Base-by-base conservation (phyloP, 352 stramenopile genomes). In the Pythium rishiriense region DNA sequence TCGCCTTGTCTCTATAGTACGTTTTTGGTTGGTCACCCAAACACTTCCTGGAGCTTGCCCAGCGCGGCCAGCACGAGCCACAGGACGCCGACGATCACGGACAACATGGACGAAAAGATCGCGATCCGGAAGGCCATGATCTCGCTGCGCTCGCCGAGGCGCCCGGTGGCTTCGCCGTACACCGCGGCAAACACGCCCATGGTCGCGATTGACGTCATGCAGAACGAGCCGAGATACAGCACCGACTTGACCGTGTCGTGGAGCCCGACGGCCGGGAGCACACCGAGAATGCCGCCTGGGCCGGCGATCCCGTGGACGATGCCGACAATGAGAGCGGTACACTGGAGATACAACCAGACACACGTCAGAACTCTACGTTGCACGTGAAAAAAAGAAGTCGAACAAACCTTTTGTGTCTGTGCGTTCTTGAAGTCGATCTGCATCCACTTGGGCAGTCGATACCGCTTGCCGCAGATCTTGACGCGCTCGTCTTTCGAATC, bases 181-280 rank as follows among this genome's bases (percentile, higher is more conserved):
- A 80, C 68, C 4, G 79, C 79, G 3, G 93, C 88, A 75, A 97
- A 98, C 0, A 81, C 52, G 24, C 91, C 93, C 93, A 98, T 98
- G 8, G 91, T 94, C 29, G 93, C 64, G 62, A 93, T 97, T 28
- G 78, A 93, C 37, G 78, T 93, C 4, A 89, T 33, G 64, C 91
- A 98, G 69, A 98, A 98, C 9, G 87, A 92, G 8, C 82, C 79
- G 28, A 98, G 68, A 73, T 98, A 98, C 61, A 90, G 74, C 37
- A 80, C 68, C 47, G 87, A 93, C 61, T 96, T 86, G 69, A 76
- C 35, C 31, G 73, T 83, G 64, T 97, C 73, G 61, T 96, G 87
- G 31, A 97, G 72, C 37, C 95, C 84, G 2, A 98, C 85, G 0
- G 91, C 90, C 26, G 93, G 93, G 33, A 98, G 81, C 29, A 98